These are phyloP conservation scores for Primulina huaijiensis DNA, from an alignment of 257 asterid species.

Conservation along the genomic window DNA sequence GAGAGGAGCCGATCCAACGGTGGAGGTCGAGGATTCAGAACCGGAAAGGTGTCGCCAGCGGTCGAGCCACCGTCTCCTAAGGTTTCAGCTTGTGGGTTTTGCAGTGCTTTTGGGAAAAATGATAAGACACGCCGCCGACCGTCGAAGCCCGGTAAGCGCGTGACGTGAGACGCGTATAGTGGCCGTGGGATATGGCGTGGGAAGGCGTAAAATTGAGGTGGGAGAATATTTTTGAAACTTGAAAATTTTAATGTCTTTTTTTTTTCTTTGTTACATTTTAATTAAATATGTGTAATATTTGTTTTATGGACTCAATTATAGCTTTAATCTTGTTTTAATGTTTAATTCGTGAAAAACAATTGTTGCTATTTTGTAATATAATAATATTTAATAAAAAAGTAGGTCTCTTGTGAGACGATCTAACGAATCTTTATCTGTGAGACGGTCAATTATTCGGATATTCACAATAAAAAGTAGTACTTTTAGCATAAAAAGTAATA, in stretches of 20 bases:
- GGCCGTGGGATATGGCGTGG: slow-evolving; percentile 7
- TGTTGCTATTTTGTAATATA: neutral
- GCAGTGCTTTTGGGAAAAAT: slow-evolving; percentile 16
- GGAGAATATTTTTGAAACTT: neutral
- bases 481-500: too few relatives aligned
- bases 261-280: neutral
- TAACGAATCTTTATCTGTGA: too few relatives aligned
- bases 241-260: neutral
- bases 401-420: too few relatives aligned
- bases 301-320: too few relatives aligned
- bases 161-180: neutral
- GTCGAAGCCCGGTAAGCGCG: slow-evolving; percentile 12
- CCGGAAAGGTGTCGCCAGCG: slow-evolving; percentile 16
- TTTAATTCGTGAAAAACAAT: too few relatives aligned
- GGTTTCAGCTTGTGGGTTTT: slow-evolving; percentile 25
- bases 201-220: too few relatives aligned
- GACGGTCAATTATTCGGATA: too few relatives aligned
- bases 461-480: too few relatives aligned
- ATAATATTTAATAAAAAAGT: too few relatives aligned
- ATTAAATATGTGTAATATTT: neutral
- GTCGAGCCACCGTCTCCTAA: slow-evolving; percentile 26
- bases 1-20: slow-evolving; percentile 27
- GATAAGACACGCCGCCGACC: slow-evolving; percentile 17
- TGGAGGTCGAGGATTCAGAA: slow-evolving; percentile 18
- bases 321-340: too few relatives aligned